A percentile compares a stretch with the other conserved stretches of the same genome.
These are phyloP conservation scores for Coemansia sp. DNA, from an alignment of 192 early-diverging fungal genomes.

Conservation along the genomic window DNA sequence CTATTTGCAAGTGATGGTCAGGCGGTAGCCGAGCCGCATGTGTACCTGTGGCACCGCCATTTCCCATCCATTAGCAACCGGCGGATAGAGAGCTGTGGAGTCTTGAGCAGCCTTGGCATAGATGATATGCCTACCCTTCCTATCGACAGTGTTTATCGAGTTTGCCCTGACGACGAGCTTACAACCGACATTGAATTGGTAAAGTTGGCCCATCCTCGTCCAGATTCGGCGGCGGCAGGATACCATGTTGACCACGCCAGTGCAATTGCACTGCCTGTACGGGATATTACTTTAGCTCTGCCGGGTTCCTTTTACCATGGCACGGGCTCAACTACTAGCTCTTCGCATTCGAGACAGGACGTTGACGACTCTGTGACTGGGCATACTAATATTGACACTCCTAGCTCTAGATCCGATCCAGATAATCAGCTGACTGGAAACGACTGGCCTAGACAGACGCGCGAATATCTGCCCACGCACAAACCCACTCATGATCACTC, in stretches of 20 bases:
- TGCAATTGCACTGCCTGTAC: not conserved
- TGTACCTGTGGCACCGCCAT: constrained; percentile 40
- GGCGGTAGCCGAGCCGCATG: not conserved
- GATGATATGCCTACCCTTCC: constrained; percentile 4
- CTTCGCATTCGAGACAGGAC: constrained; percentile 6
- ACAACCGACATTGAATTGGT: not conserved
- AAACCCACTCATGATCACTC: not conserved
- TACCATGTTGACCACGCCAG: not conserved
- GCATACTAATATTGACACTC: not conserved
- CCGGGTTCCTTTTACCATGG: not conserved
- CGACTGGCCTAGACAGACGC: constrained; percentile 27
- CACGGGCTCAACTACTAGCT: not conserved
- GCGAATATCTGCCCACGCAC: constrained; percentile 21
- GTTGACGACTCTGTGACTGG: not conserved
- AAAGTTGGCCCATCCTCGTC: not conserved
- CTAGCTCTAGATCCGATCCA: not conserved
- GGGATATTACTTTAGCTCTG: not conserved
- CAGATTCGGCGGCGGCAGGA: not conserved
- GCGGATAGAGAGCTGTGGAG: not conserved
- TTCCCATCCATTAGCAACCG: constrained; percentile 17
- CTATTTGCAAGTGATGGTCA: constrained; percentile 10
- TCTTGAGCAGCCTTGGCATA: not conserved
- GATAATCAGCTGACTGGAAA: not conserved
- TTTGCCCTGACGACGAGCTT: not conserved
- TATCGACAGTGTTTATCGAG: not conserved